phyloP scores from a whole-genome alignment of 805 yeast species.

The Ogataea corticis region DNA sequence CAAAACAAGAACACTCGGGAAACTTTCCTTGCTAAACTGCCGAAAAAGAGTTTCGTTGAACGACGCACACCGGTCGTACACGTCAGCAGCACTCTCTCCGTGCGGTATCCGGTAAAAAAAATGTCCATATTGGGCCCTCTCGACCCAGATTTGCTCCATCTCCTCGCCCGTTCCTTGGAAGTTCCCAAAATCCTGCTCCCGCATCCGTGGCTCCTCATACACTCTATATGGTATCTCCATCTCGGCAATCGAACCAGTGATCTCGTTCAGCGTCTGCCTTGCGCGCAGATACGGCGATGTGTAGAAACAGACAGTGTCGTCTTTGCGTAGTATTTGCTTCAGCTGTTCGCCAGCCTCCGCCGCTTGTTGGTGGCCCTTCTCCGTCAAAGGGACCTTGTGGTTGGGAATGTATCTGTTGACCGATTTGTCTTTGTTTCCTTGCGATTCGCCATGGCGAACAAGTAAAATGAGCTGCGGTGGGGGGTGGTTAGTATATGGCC shows the following conservation, averaged over 20 bases:
- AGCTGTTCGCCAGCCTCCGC: constrained; percentile 53
- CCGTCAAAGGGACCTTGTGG: constrained; percentile 75
- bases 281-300: constrained; percentile 88
- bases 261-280: constrained; percentile 76
- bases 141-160: constrained; percentile 82
- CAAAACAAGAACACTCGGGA: constrained; percentile 78
- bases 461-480: constrained; percentile 70
- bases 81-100: constrained; percentile 97
- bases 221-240: constrained; percentile 50
- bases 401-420: constrained; percentile 80
- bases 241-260: constrained; percentile 52
- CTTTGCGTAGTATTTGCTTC: constrained; percentile 37
- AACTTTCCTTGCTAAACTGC: constrained; percentile 66
- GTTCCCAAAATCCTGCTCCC: constrained; percentile 95
- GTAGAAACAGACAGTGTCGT: constrained; percentile 67
- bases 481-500: no score
- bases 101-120: constrained; percentile 87
- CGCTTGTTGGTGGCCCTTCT: constrained; percentile 67
- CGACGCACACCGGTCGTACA: constrained; percentile 85
- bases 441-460: constrained; percentile 91
- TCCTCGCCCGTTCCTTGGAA: constrained; percentile 76
- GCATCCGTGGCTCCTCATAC: constrained; percentile 85
- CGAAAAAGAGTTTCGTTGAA: constrained; percentile 86
- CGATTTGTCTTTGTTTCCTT: constrained; percentile 82
- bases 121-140: constrained; percentile 84